phyloP scores from a whole-genome alignment of 2,329 filamentous ascomycete genomes.

The Leptographium lundbergii region DNA sequence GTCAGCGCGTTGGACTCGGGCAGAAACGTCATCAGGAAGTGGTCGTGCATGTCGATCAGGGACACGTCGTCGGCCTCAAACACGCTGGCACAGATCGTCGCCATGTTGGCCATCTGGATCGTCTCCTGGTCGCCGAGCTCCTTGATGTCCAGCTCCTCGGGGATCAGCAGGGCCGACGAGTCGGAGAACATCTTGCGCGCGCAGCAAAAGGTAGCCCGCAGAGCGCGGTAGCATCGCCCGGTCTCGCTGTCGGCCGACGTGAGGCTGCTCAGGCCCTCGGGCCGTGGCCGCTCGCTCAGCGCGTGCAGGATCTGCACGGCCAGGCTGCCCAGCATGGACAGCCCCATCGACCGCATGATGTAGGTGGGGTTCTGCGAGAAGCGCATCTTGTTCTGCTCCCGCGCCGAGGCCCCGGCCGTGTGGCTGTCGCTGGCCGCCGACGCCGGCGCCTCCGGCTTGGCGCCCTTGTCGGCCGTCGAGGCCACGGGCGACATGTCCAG shows the following conservation, averaged over 20 bases:
- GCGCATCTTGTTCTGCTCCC: conserved; percentile 20
- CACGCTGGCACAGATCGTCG: conserved; percentile 29
- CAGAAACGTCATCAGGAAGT: conserved; percentile 32
- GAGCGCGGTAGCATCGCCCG: conserved; percentile 20
- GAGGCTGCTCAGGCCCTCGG: conserved; percentile 17
- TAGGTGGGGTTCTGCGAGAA: conserved; percentile 21
- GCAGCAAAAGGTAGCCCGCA: conserved; percentile 20
- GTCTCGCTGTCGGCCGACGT: conserved; percentile 20
- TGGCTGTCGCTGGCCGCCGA: conserved; percentile 4
- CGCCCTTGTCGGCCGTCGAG: neutral
- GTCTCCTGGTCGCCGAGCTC: conserved; percentile 25
- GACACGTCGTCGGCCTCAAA: conserved; percentile 25
- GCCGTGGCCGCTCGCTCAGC: conserved; percentile 20
- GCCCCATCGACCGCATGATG: conserved; percentile 22
- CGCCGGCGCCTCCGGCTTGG: neutral
- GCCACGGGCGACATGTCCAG: neutral
- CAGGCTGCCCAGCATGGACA: conserved; percentile 21
- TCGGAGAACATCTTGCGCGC: conserved; percentile 22
- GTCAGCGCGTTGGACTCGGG: conserved; percentile 26
- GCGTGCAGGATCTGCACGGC: conserved; percentile 25
- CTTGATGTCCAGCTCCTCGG: conserved; percentile 25
- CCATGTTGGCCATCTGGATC: conserved; percentile 36
- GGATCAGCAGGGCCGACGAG: conserved; percentile 18
- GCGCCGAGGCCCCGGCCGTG: conserved; percentile 9
- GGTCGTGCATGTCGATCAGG: conserved; percentile 29